Evolutionary conservation across 2,329 filamentous ascomycete species (phyloP), one percentile per base, ranked within the genome.

Genomic region (Ascomycota sp.): DNA sequence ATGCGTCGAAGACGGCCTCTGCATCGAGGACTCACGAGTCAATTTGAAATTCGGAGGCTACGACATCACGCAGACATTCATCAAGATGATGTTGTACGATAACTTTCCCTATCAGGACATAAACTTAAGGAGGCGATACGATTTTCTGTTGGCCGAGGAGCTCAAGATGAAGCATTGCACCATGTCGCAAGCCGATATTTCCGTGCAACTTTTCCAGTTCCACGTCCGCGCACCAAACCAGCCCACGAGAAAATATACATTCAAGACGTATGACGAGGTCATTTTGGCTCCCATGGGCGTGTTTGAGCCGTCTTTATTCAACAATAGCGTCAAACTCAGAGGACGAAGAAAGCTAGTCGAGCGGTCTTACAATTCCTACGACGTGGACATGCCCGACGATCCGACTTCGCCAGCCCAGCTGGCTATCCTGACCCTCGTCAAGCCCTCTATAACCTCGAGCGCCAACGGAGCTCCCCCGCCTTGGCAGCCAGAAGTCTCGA

Each of bases 31-130:
- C 49, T 98, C 89, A 11, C 72, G 89, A 11, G 71, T 98, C 49
- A 95, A 95, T 51, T 59, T 98, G 41, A 95, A 98, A 52, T 92
- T 77, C 46, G 89, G 89, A 33, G 89, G 89, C 1, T 74, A 68
- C 45, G 89, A 98, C 52, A 78, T 95, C 28, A 95, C 89, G 0
- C 82, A 92, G 45, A 79, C 81, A 0, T 93, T 98, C 47, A 67
- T 92, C 51, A 92, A 89, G 57, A 95, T 95, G 86, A 83, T 95
- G 77, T 69, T 98, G 2, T 83, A 78, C 54, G 84, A 93, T 51
- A 78, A 89, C 46, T 93, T 98, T 45, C 86, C 91, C 6, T 98
- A 98, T 51, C 68, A 77, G 32, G 84, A 93, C 13, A 91, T 98
- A 56, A 92, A 98, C 49, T 62, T 98, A 25, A 75, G 72, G 51